Base-by-base conservation (phyloP, 75 land plant species). In the Chamaecyparis obtusa region DNA sequence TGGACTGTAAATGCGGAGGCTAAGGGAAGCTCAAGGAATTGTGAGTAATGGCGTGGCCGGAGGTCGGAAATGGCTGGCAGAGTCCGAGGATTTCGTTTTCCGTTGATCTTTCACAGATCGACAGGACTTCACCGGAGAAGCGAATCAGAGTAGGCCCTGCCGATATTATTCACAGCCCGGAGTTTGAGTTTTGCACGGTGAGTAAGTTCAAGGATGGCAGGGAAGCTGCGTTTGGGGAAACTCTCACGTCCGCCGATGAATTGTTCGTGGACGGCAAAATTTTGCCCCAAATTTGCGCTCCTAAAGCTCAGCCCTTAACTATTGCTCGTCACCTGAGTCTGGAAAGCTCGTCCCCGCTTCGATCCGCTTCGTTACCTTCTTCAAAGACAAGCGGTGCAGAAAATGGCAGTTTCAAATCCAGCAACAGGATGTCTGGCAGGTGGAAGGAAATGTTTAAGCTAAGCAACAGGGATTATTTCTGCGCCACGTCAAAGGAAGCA, bases 11-110 rank as follows among this genome's bases (percentile, higher is more conserved):
- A 27, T 64, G 69, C 30, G 27, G 27, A 64, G 27, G 69, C 30
- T 24, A 27, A 64, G 37, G 16, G 76, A 74, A 74, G 36, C n/a
- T 74, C 33, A 13, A 74, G 3, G 37, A 33, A 11, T 74, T 74
- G 37, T 74, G 36, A 74, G 9, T 0, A 74, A 74, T 74, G 76
- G 76, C 37, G 32, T 74, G 76, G 36, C 35, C 16, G 76, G 76
- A 74, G 36, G 11, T 74, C 1, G 76, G 11, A 54, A 84, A 84
- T 54, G 85, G 56, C 33, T 56, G 85, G 85, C 85, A 84, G 64
- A 84, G 85, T 30, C 85, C 85, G 13, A 51, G 85, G 49, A 84
- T 84, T 55, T 84, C 85, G 8, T 84, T 84, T 30, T 51, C 85
- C 15, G 64, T 84, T 1, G 56, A 84, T 84, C 85, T 84, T 10